Conservation (phyloP, 805 yeast genomes). For the Candida multigemmis region DNA sequence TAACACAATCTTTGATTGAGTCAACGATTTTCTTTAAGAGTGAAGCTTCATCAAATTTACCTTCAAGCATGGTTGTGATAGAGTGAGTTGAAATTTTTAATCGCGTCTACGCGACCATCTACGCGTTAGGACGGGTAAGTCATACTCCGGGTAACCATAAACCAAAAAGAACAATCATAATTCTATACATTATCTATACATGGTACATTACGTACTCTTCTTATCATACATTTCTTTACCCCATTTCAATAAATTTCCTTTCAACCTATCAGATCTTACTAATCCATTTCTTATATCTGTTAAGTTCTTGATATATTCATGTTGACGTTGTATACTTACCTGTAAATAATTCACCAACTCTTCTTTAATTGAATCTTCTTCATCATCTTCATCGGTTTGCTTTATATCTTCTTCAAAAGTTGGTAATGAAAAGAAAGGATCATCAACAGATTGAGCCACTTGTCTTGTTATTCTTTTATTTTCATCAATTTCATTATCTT, state of each 20-base stretch:
- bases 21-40: constrained; percentile 88
- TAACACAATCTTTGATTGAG: constrained; percentile 89
- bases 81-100: no score
- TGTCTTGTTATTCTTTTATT: constrained; percentile 7
- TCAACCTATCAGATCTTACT: constrained; percentile 68
- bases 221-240: constrained; percentile 69
- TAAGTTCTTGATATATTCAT: constrained; percentile 79
- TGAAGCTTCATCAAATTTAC: constrained; percentile 89
- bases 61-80: constrained; percentile 71
- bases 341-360: constrained; percentile 34
- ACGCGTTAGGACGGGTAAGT: no score
- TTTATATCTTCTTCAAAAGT: constrained; percentile 25
- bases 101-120: no score
- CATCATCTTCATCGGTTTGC: constrained; percentile 15
- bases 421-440: constrained; percentile 52
- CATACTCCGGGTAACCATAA: no score
- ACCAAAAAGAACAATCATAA: no score
- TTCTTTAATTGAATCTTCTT: constrained; percentile 52
- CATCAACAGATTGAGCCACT: constrained; percentile 11
- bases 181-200: background rate
- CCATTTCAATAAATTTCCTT: constrained; percentile 69
- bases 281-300: constrained; percentile 66
- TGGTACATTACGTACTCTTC: constrained; percentile 8
- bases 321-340: constrained; percentile 41
- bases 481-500: constrained; percentile 3